phyloP scores from a whole-genome alignment of 106 monocot genomes.

The Dendrobium huoshanense region DNA sequence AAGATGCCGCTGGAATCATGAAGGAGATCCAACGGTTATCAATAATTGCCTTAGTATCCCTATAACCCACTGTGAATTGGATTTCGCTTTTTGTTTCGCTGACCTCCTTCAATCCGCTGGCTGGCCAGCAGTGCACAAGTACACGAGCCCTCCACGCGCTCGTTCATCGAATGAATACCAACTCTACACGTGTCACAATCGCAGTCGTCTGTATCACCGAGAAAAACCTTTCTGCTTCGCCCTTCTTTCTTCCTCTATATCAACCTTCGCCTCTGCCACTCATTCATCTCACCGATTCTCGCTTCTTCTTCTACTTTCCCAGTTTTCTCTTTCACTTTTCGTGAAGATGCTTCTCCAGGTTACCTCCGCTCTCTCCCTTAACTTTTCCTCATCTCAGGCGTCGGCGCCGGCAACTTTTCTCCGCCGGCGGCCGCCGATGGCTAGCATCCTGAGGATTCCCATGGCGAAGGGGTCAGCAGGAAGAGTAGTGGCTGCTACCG shows the following conservation, averaged over 20 bases:
- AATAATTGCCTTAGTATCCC: neutral
- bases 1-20: neutral
- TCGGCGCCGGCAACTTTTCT: neutral
- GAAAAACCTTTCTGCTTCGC: neutral
- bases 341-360: neutral
- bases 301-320: neutral
- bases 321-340: neutral
- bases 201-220: neutral
- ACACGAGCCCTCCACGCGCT: conserved; percentile 29
- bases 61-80: neutral
- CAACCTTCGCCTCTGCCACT: neutral
- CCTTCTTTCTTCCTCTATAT: conserved; percentile 1
- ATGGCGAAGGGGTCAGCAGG: neutral
- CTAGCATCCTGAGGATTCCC: neutral
- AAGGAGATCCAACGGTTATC: neutral
- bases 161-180: conserved; percentile 1
- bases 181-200: conserved; percentile 29
- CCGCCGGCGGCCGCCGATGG: neutral
- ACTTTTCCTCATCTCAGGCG: neutral
- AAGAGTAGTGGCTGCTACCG: conserved; percentile 1
- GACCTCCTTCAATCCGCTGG: neutral
- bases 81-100: neutral
- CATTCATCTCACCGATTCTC: neutral
- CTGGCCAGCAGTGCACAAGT: neutral
- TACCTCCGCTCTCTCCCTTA: neutral